Conservation (phyloP, 2,329 filamentous ascomycete genomes). For the Claviceps quebecensis region DNA sequence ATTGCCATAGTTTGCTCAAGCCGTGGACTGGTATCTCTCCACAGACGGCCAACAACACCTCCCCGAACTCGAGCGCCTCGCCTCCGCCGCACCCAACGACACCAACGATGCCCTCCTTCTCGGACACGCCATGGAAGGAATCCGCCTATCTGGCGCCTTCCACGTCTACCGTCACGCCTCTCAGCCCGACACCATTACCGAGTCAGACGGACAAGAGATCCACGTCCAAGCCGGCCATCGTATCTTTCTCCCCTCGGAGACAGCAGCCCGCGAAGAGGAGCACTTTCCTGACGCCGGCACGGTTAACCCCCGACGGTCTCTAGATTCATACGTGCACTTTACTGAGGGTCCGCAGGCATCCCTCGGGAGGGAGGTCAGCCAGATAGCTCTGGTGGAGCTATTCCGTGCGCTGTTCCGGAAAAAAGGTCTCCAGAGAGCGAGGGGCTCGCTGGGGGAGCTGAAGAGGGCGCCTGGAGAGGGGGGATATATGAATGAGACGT, state of each 20-base stretch:
- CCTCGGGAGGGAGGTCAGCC: constrained; percentile 45
- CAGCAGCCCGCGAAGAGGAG: constrained; percentile 39
- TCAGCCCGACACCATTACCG: constrained; percentile 27
- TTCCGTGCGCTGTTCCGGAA: constrained; percentile 50
- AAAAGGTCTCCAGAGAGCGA: constrained; percentile 44
- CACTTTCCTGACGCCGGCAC: constrained; percentile 47
- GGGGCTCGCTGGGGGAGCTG: constrained; percentile 50
- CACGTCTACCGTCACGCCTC: constrained; percentile 45
- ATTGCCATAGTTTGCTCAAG: constrained; percentile 46
- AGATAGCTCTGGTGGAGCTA: constrained; percentile 51
- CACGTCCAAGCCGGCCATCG: constrained; percentile 40
- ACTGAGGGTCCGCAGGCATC: constrained; percentile 48
- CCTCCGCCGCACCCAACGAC: constrained; percentile 37
- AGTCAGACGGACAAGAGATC: constrained; percentile 39
- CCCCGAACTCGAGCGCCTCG: constrained; percentile 45
- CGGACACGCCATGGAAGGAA: constrained; percentile 58
- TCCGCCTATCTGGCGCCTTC: constrained; percentile 51
- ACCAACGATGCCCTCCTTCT: constrained; percentile 50
- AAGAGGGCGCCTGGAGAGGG: constrained; percentile 47
- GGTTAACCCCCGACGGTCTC: constrained; percentile 48
- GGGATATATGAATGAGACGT: constrained; percentile 53
- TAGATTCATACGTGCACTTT: constrained; percentile 51
- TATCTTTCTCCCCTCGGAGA: constrained; percentile 48
- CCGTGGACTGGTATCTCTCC: constrained; percentile 59
- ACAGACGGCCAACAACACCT: constrained; percentile 40